A percentile compares a stretch with the other conserved stretches of the same genome.
phyloP scores from a whole-genome alignment of 2,329 filamentous ascomycete species.

The Botryotinia globosa region DNA sequence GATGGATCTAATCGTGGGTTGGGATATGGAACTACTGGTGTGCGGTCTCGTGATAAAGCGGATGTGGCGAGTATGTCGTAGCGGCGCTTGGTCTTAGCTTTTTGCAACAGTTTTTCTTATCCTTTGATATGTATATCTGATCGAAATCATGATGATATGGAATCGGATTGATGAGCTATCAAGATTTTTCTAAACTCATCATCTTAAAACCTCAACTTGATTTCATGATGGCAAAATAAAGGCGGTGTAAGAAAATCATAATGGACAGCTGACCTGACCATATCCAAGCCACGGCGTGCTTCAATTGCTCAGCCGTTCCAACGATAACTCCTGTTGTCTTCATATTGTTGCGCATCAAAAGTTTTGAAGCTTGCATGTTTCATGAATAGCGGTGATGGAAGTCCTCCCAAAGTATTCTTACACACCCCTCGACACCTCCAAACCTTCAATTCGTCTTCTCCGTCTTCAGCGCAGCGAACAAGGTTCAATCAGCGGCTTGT shows the following conservation, averaged over 20 bases:
- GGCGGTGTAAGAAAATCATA: background rate
- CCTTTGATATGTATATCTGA: background rate
- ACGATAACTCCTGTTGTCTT: background rate
- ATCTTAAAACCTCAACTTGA: background rate
- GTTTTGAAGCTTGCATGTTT: background rate
- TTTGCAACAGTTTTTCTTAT: background rate
- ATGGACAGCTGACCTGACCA: background rate
- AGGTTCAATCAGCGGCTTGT: constrained; percentile 16
- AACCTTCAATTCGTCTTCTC: constrained; percentile 16
- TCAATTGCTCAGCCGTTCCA: background rate
- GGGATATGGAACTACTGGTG: background rate
- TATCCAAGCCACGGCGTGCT: background rate
- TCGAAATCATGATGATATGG: background rate
- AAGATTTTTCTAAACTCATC: background rate
- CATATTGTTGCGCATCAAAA: background rate
- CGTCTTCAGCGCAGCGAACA: constrained; percentile 2
- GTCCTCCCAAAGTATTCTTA: constrained; percentile 13
- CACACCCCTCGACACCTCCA: constrained; percentile 15
- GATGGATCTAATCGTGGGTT: background rate
- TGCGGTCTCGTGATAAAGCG: background rate
- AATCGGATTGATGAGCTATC: background rate
- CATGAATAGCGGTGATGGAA: background rate
- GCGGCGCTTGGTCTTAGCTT: background rate
- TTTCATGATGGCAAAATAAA: background rate
- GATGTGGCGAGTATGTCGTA: background rate